phyloP scores from a whole-genome alignment of 257 asterid genomes.

The Nicotiana knightiana region DNA sequence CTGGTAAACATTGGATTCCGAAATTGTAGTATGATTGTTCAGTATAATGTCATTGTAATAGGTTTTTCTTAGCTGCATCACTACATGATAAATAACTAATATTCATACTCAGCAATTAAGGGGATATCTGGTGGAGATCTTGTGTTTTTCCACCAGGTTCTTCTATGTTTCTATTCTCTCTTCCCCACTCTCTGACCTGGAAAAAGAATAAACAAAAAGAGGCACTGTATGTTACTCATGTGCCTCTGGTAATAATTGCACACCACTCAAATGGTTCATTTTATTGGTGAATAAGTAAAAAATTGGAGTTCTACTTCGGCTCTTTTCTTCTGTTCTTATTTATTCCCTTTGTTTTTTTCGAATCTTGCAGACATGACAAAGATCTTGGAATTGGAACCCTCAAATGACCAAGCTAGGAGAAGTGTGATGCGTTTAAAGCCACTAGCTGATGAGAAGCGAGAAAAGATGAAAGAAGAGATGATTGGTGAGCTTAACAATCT shows the following conservation, averaged over 20 bases:
- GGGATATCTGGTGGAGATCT: background rate
- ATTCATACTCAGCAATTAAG: background rate
- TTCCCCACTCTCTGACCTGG: background rate
- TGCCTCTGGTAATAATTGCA: background rate
- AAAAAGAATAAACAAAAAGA: background rate
- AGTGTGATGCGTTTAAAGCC: conserved; percentile 69
- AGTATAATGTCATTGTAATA: background rate
- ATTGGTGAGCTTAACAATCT: conserved; percentile 48
- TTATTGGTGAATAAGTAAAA: background rate
- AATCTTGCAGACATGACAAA: conserved; percentile 63
- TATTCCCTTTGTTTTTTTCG: background rate
- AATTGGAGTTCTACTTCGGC: background rate
- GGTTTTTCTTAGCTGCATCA: background rate
- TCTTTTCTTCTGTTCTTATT: conserved; percentile 2
- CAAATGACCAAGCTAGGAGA: conserved; percentile 79
- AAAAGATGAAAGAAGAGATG: conserved; percentile 99
- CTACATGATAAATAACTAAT: background rate
- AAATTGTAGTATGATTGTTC: background rate
- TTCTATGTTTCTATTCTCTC: background rate
- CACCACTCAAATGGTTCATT: background rate
- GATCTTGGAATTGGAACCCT: conserved; percentile 73
- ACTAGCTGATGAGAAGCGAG: conserved; percentile 92
- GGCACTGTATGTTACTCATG: background rate
- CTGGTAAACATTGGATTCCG: conserved; percentile 40
- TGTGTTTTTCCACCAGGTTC: background rate